A percentile compares a stretch with the other conserved stretches of the same genome.
phyloP scores from a whole-genome alignment of 1,139 yeast species.

The Hyphopichia wangnamkhiaoensis region DNA sequence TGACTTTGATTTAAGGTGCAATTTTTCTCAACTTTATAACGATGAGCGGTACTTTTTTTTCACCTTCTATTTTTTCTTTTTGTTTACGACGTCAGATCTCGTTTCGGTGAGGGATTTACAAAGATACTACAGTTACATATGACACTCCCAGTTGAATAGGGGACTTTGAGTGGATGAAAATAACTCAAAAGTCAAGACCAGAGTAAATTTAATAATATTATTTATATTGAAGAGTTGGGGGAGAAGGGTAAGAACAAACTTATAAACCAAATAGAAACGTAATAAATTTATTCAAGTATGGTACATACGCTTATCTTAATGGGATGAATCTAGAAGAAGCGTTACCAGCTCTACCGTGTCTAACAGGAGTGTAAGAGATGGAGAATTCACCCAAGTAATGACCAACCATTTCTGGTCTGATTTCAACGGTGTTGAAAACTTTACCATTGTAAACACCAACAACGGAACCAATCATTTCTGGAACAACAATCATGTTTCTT shows the following conservation, averaged over 20 bases:
- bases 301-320: conserved; percentile 37
- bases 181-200: too few species aligned
- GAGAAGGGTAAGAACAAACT: background rate
- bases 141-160: too few species aligned
- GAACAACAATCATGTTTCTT: conserved; percentile 98
- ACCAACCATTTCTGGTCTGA: conserved; percentile 99
- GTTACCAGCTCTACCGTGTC: conserved; percentile 99
- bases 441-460: conserved; percentile 99
- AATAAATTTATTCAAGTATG: too few species aligned
- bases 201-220: too few species aligned
- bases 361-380: conserved; percentile 98
- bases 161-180: too few species aligned
- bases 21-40: background rate
- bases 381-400: conserved; percentile 99
- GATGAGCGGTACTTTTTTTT: background rate
- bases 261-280: too few species aligned
- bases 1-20: background rate
- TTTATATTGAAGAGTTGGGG: background rate
- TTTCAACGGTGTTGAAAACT: conserved; percentile 98
- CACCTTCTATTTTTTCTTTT: too few species aligned
- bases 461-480: conserved; percentile 99
- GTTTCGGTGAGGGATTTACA: too few species aligned
- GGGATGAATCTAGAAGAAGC: conserved; percentile 86
- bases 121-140: too few species aligned
- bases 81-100: too few species aligned